phyloP scores from a whole-genome alignment of 2,329 filamentous ascomycete genomes.

The Botrytis pseudocinerea region DNA sequence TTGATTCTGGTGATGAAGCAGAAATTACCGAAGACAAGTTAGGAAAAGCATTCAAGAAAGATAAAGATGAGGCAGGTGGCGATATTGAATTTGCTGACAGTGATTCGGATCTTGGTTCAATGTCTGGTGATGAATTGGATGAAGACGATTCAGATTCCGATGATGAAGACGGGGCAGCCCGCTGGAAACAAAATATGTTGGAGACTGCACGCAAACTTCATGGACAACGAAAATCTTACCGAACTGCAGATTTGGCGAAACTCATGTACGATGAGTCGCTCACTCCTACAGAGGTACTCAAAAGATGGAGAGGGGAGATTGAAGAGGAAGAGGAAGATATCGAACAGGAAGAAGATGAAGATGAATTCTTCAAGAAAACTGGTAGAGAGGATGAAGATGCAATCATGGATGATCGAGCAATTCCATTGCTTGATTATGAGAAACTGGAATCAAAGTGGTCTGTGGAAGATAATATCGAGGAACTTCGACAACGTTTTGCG shows the following conservation, averaged over 20 bases:
- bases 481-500: constrained; percentile 73
- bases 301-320: constrained; percentile 74
- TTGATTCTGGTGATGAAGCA: constrained; percentile 52
- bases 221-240: constrained; percentile 68
- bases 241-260: constrained; percentile 78
- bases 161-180: constrained; percentile 57
- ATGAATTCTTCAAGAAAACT: constrained; percentile 66
- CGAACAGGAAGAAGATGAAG: constrained; percentile 56
- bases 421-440: constrained; percentile 79
- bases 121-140: constrained; percentile 61
- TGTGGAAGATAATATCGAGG: constrained; percentile 72
- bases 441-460: constrained; percentile 85
- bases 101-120: constrained; percentile 90
- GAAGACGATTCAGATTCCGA: constrained; percentile 52
- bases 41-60: constrained; percentile 60
- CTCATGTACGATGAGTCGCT: constrained; percentile 86
- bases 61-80: constrained; percentile 51
- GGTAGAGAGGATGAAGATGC: constrained; percentile 67
- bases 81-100: constrained; percentile 93
- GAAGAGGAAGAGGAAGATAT: constrained; percentile 59
- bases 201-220: constrained; percentile 74
- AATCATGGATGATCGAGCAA: constrained; percentile 71
- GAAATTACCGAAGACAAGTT: constrained; percentile 62
- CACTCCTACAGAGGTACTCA: constrained; percentile 71
- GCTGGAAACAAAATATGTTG: constrained; percentile 87